phyloP scores from a whole-genome alignment of 768 basidiomycete genomes.

The Kockovaella imperatae region DNA sequence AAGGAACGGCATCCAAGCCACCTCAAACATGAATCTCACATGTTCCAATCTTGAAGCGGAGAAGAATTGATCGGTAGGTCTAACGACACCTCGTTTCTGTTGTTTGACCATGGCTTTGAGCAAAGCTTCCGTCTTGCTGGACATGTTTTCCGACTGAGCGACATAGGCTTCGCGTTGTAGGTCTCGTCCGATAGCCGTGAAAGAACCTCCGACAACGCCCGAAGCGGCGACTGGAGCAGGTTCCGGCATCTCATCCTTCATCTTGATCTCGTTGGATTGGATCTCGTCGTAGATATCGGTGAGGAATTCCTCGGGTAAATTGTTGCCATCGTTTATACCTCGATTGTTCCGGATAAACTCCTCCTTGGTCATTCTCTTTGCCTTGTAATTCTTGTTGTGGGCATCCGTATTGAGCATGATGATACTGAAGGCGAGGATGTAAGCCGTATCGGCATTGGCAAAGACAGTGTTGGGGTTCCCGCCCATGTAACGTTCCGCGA shows the following conservation, averaged over 20 bases:
- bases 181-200: constrained; percentile 87
- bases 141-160: constrained; percentile 90
- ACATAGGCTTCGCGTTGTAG: constrained; percentile 93
- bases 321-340: constrained; percentile 84
- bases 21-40: constrained; percentile 97
- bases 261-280: constrained; percentile 81
- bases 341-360: constrained; percentile 94
- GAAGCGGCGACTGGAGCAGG: constrained; percentile 52
- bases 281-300: constrained; percentile 82
- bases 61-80: constrained; percentile 78
- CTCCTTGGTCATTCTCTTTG: constrained; percentile 73
- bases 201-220: constrained; percentile 57
- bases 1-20: constrained; percentile 96
- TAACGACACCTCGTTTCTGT: constrained; percentile 64
- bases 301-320: constrained; percentile 80
- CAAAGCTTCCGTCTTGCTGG: constrained; percentile 92
- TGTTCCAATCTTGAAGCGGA: constrained; percentile 94
- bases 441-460: constrained; percentile 91
- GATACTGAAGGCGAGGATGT: constrained; percentile 87
- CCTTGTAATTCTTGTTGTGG: constrained; percentile 88
- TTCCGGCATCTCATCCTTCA: constrained; percentile 90
- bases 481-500: constrained; percentile 91
- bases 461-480: constrained; percentile 77
- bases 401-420: constrained; percentile 97
- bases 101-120: constrained; percentile 87